These are phyloP conservation scores for Musa troglodytarum DNA, from an alignment of 176 grass and related monocot genomes.

Conservation along the genomic window DNA sequence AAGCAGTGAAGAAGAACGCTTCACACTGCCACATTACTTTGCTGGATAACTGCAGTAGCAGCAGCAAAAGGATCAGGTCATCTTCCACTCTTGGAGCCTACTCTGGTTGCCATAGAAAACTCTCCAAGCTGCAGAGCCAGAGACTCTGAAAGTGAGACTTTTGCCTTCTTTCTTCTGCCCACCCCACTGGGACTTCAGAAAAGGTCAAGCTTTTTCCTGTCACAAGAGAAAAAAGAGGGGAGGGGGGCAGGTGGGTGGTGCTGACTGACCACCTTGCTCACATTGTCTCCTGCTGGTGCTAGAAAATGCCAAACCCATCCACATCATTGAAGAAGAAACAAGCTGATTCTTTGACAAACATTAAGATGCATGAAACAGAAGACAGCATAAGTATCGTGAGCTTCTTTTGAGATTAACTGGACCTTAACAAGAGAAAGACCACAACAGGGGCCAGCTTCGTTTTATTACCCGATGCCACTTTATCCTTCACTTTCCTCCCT, in stretches of 20 bases:
- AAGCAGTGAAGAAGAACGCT: too few species aligned
- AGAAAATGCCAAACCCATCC: slow-evolving; percentile 12
- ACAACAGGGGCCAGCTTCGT: slow-evolving; percentile 36
- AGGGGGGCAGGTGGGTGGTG: neutral
- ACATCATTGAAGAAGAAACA: neutral
- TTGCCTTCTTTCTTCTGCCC: neutral
- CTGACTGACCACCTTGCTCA: slow-evolving; percentile 5
- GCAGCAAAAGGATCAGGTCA: neutral
- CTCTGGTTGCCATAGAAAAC: neutral
- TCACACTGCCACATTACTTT: too few species aligned
- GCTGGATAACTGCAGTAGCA: too few species aligned
- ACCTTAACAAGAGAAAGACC: slow-evolving; percentile 46
- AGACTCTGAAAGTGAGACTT: neutral
- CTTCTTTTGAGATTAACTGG: slow-evolving; percentile 44
- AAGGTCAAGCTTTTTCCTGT: slow-evolving; percentile 1
- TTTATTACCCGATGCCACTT: slow-evolving; percentile 27
- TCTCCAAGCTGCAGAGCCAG: neutral
- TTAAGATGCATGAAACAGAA: slow-evolving; percentile 31
- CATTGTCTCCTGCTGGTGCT: slow-evolving; percentile 5
- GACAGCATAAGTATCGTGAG: slow-evolving; percentile 46
- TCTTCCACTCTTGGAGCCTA: neutral
- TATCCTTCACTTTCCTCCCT: slow-evolving; percentile 56
- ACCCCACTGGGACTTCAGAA: neutral
- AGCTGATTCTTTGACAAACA: slow-evolving; percentile 39
- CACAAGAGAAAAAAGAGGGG: neutral